Evolutionary conservation across 2,329 filamentous ascomycete genomes (phyloP), one percentile per base, ranked within the genome.

Genomic region (Epichloe scottii): DNA sequence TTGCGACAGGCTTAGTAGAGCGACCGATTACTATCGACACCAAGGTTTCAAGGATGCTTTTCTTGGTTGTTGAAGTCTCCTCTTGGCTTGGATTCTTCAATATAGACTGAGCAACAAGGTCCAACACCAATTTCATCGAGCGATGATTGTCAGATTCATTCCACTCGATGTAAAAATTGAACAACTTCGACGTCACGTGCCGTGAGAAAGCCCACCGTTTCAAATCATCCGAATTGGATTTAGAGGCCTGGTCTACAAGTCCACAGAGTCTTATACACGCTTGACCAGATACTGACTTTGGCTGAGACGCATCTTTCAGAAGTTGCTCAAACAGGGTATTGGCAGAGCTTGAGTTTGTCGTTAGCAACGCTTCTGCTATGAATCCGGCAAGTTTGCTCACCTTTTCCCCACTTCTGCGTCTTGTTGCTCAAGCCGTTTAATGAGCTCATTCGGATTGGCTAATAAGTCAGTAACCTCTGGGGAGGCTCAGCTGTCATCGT

Each of bases 111-210:
- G 72, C 70, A 21, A 83, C 65, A 19, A 81, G 66, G 56, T 84
- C 80, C 34, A 84, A 69, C 4, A 82, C 74, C 52, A 82, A 71
- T 55, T 76, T 77, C 76, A 84, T 78, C 37, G 80, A 80, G 11
- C 81, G 71, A 57, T 82, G 77, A 53, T 80, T 76, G 59, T 84
- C 80, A 51, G 77, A 78, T 58, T 84, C 81, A 57, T 81, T 82
- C 79, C 80, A 84, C 58, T 83, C 79, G 48, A 84, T 68, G 60
- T 80, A 85, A 59, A 81, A 83, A 50, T 76, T 68, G 64, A 83
- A 82, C 23, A 84, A 65, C 49, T 68, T 66, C 48, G 73, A 56
- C 19, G 69, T 72, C 3, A 76, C 73, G 33, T 67, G 60, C 54
- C 70, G 63, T 11, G 72, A 73, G 54, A 79, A 81, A 1, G 76